Evolutionary conservation across 2,329 filamentous ascomycete species (phyloP).

Genomic region (Verticillium nubilum): DNA sequence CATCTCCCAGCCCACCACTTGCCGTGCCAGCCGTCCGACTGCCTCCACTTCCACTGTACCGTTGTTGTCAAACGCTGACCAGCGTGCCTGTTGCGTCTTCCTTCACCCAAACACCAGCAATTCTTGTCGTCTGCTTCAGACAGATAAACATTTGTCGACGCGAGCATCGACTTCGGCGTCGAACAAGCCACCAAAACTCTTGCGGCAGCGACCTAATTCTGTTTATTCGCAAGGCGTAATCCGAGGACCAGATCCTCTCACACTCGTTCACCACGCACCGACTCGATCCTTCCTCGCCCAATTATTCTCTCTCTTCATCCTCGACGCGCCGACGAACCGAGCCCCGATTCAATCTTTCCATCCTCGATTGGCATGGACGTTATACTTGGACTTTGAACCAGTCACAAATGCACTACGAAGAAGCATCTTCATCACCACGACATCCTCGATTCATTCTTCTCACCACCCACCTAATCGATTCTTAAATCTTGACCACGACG

Average conservation of each 20-base stretch:
- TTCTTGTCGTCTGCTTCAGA: background rate
- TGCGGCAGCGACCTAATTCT: background rate
- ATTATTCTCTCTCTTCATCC: background rate
- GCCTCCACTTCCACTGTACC: background rate
- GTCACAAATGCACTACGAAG: background rate
- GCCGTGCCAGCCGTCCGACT: background rate
- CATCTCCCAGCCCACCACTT: constrained; percentile 3
- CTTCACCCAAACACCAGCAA: background rate
- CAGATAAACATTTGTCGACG: background rate
- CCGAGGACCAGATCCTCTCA: background rate
- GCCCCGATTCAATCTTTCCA: background rate
- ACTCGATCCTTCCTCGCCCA: background rate
- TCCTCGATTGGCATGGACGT: background rate
- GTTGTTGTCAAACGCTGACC: background rate
- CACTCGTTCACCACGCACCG: background rate
- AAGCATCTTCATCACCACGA: background rate
- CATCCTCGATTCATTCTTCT: background rate
- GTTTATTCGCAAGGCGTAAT: background rate
- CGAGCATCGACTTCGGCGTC: background rate
- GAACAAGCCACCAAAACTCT: background rate
- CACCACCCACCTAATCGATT: background rate
- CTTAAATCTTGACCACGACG: background rate
- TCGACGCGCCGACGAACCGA: background rate
- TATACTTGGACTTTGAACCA: background rate
- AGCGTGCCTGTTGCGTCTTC: background rate